Base-by-base conservation (phyloP, 164 flowering plant genomes). In the Annona squamosa region DNA sequence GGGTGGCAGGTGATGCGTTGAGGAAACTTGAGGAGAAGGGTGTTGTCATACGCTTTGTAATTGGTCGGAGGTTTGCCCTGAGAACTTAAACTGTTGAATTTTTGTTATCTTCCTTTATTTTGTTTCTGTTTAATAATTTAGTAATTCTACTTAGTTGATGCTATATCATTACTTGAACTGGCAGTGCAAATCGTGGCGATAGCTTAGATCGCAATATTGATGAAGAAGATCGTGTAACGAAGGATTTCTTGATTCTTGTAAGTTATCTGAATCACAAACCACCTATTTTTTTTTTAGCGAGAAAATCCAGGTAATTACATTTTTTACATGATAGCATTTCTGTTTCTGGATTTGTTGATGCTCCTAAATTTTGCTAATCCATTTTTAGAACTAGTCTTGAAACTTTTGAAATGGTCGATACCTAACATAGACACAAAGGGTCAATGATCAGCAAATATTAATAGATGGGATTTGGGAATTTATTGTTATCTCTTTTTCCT, bases 171-270 rank as follows among this genome's bases (percentile, higher is more conserved):
- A 9, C 26, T 71, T 79, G 46, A 52, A 63, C 37, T 63, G 82
- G 74, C 93, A 96, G 99, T 87, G 81, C 98, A 67, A 96, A 96
- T 77, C 89, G 94, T 69, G 99, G 99, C 70, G 99, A 96, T 83
- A 96, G 97, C 90, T 90, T 96, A 82, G 99, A 96, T 79, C 97
- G 97, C 75, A 86, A 81, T 72, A 91, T 96, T 67, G 89, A 93
- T 76, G 92, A 84, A 72, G 99, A 96, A 83, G 91, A 83, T 76
- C 88, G 77, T 12, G 45, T 16, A 43, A 89, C 86, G 45, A 88
- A 90, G 75, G 99, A 96, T 77, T 92, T 96, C 76, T 81, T 93
- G 75, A 90, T 93, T 79, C 95, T 93, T 75, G 99, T 96, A 83
- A 86, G 98, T 82, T 48, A n/a, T 68, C 16, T 42, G 5, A 41